phyloP scores from a whole-genome alignment of 257 asterid species.

The Lycium barbarum region DNA sequence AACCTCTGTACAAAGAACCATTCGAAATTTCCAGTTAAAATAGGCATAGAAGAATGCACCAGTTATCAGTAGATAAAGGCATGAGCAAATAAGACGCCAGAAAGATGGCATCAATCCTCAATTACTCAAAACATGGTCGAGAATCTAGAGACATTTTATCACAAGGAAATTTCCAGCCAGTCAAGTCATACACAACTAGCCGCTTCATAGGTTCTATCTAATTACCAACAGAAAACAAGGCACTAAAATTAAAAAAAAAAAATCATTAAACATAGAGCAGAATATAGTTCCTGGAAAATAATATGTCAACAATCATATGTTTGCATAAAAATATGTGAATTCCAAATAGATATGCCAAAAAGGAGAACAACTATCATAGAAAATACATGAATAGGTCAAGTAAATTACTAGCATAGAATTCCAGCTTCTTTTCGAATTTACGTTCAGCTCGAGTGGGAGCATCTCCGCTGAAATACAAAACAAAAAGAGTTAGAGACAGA shows the following conservation, averaged over 20 bases:
- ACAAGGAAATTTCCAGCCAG: too few species aligned
- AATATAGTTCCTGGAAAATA: not conserved
- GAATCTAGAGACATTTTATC: not conserved
- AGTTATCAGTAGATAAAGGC: not conserved
- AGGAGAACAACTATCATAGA: not conserved
- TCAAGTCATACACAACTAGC: too few species aligned
- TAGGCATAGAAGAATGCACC: not conserved
- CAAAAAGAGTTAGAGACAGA: not conserved
- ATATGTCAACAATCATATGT: not conserved
- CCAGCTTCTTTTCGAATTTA: slow-evolving; percentile 74
- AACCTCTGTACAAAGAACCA: slow-evolving; percentile 53
- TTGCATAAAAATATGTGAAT: not conserved
- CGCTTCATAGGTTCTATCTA: too few species aligned
- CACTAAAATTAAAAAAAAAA: not conserved
- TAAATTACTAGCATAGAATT: slow-evolving; percentile 64
- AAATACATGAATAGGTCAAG: not conserved
- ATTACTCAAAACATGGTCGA: too few species aligned
- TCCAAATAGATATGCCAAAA: too few species aligned
- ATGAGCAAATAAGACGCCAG: too few species aligned
- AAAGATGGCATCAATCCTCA: too few species aligned
- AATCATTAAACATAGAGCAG: not conserved
- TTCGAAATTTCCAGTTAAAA: slow-evolving; percentile 19
- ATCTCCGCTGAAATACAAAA: slow-evolving; percentile 50
- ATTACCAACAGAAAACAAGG: not conserved
- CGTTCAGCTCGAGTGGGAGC: slow-evolving; percentile 53